Base-by-base conservation (phyloP, 352 stramenopile genomes). In the Blastocystis sp. region DNA sequence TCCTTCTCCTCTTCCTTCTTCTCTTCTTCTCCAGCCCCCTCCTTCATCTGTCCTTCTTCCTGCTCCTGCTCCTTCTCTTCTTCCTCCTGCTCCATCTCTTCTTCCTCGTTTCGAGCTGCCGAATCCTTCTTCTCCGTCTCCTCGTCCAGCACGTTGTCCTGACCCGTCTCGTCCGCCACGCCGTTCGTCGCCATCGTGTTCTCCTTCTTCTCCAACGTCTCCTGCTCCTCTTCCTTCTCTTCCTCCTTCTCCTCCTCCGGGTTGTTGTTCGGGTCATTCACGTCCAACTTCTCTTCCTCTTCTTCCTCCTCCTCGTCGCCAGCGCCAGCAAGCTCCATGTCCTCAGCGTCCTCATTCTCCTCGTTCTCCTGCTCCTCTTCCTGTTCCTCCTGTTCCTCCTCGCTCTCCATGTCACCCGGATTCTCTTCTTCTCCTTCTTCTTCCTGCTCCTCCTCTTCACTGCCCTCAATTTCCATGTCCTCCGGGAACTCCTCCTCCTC, bases 381-480 rank as follows among this genome's bases (percentile, higher is more conserved):
- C 62, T 91, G 91, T 78, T 66, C 63, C 31, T 77, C 69, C 50
- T 82, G 50, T 19, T 88, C 70, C 21, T 89, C 88, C 90, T 69
- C 92, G 91, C 39, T 93, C 94, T 50, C 96, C 94, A 88, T 97
- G 96, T 66, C 93, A 93, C 21, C 94, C 21, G 96, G 94, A 90
- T 96, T 94, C 89, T 96, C 94, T 62, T 96, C 93, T 21, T 88
- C 91, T 71, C 35, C 55, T n/a, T 80, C 79, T 45, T 89, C 39
- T 2, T 85, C 55, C 16, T 91, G 59, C 10, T 93, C 90, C 33
- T 93, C 94, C 41, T 96, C 94, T 90, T 96, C 96, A 59, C 93
- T 93, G 29, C 94, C 94, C 24, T 96, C 94, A 90, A 97, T 94
- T 88, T 96, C 94, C 62, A 96, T 93, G 26, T 91, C 92, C 62